Evolutionary conservation across 805 yeast genomes (phyloP), one percentile per base, ranked within the genome.

Genomic region (Metschnikowia corniflorae): DNA sequence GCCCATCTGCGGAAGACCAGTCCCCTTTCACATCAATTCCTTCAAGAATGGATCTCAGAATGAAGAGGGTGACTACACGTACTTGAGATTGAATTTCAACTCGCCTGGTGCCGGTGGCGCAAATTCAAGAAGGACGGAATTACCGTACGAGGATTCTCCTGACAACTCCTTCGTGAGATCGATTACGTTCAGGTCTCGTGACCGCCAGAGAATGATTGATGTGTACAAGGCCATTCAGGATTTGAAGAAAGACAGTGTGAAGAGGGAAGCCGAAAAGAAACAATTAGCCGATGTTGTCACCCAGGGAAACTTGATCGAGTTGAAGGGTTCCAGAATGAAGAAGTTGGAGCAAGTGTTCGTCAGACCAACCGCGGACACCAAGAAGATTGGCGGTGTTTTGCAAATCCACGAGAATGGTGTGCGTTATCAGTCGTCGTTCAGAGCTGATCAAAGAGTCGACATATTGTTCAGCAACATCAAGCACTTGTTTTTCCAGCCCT

Each of bases 311-410:
- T 73, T 91, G 51, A 65, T 87, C 42, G 96, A 89, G 61, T 75
- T 82, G 40, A 80, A 78, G 57, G 84, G 86, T 8, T 84, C 89
- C 29, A 77, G 97, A 51, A 86, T 95, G 24, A 80, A 80, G 63
- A 80, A 91, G 57, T 68, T 93, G 46, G 97, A 91, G 46, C 81
- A 82, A 43, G 89, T 93, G 2, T 87, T 82, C 57, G 83, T 89
- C 33, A 81, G 97, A 58, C 98, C 98, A 26, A 86, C 89, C 31
- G 97, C 97, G 1, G 98, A 91, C 59, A 84, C 96, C n/a, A 91
- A 91, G 59, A 86, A 96, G 61, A 80, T 83, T 19, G 91, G 97
- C 10, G 97, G 97, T 22, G 77, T 81, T 14, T 75, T 91, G 39
- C 86, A 86, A 45, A 86, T 91, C 43, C 98, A 91, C 62, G 95